Base-by-base conservation (phyloP, 805 yeast species). In the Ogataea pilisensis region DNA sequence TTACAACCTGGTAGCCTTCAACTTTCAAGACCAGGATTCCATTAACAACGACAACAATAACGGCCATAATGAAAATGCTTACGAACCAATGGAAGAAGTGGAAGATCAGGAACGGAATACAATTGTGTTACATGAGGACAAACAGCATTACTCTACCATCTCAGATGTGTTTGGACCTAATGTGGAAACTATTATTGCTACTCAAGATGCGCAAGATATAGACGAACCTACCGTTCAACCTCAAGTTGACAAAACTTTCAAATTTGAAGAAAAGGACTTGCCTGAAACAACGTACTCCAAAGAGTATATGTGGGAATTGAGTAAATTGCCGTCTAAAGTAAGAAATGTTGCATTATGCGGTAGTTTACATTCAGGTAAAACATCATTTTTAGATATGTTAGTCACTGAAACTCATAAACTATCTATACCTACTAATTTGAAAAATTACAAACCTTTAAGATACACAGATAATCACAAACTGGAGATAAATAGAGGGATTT, bases 271-370 rank as follows among this genome's bases (percentile, higher is more conserved):
- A 33, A 49, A 56, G 8, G 64, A 57, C 2, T 61, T 83, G 4
- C 96, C 96, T 0, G 65, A 68, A 32, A 72, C 84, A 0, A 55
- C 60, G 0, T 88, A 80, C 51, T 73, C 83, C 7, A 71, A 85
- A 39, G 75, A 77, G 4, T 91, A 81, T 50, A 69, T 87, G 69
- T 51, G 69, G 17, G 65, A 72, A 4, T 54, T 78, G 50, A 41
- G 63, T 5, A 45, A 51, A 8, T 50, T 76, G 1, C 88, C 95
- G 0, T 78, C 77, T 12, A 78, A 82, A 49, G 70, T 82, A 8
- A 71, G 95, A 35, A 90, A 85, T 59, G 65, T 90, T 14, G 84
- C 90, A 0, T 50, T 93, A 1, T 77, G 81, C n/a, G 99, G 99
- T 0, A 76, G 80, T 32, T 57, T 85, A 2, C 85, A 86, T 51